These are phyloP conservation scores for Alternaria gaisen DNA, from an alignment of 2,329 filamentous ascomycete species.

Conservation along the genomic window DNA sequence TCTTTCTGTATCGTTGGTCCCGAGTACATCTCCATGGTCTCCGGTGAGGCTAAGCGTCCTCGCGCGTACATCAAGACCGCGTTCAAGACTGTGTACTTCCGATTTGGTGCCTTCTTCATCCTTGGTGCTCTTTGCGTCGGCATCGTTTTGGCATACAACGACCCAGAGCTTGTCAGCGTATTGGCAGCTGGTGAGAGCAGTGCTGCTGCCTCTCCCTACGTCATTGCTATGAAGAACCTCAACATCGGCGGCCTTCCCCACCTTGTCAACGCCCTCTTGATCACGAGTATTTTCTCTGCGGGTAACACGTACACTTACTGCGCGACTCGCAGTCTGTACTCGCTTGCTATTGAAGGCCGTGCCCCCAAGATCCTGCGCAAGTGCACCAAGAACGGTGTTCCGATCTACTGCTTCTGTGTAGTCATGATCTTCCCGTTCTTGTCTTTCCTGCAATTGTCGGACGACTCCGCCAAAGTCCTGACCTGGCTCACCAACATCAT, in stretches of 20 bases:
- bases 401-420: constrained; percentile 74
- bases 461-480: constrained; percentile 71
- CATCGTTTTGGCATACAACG: constrained; percentile 67
- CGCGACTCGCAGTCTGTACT: constrained; percentile 62
- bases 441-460: constrained; percentile 76
- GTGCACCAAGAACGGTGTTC: constrained; percentile 71
- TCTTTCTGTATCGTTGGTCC: constrained; percentile 60
- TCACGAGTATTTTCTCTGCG: constrained; percentile 65
- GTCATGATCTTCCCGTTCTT: constrained; percentile 75
- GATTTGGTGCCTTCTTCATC: constrained; percentile 59
- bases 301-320: constrained; percentile 66
- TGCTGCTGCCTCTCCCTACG: constrained; percentile 68
- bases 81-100: constrained; percentile 59
- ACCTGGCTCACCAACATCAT: constrained; percentile 76
- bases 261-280: constrained; percentile 65
- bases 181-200: constrained; percentile 39
- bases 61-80: constrained; percentile 58
- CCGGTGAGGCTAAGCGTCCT: constrained; percentile 58
- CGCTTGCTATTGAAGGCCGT: constrained; percentile 62
- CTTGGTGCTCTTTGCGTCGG: constrained; percentile 56
- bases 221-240: constrained; percentile 68
- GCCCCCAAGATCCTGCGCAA: constrained; percentile 65
- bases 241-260: constrained; percentile 63
- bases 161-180: constrained; percentile 72
- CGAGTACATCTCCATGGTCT: constrained; percentile 60